phyloP scores from a whole-genome alignment of 192 early-diverging fungal genomes.

The Mycoemilia scoparia region DNA sequence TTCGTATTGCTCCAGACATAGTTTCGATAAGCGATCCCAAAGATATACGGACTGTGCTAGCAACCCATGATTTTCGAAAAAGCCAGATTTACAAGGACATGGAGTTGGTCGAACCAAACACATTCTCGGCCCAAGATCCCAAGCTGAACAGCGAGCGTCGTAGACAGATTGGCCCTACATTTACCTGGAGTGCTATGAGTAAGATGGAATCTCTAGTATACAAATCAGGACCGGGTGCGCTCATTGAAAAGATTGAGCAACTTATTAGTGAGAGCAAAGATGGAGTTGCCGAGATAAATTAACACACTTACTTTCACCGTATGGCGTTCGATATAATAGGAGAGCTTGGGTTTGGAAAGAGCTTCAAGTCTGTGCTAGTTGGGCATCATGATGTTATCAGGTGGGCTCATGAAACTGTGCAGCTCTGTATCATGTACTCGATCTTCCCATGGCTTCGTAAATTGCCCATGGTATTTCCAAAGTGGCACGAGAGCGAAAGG shows the following conservation, averaged over 20 bases:
- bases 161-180: slow-evolving; percentile 9
- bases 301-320: slow-evolving; percentile 15
- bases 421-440: slow-evolving; percentile 17
- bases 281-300: slow-evolving; percentile 5
- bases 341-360: slow-evolving; percentile 13
- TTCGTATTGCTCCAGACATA: slow-evolving; percentile 16
- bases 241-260: too few species aligned
- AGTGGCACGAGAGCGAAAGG: slow-evolving; percentile 2
- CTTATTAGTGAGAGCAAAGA: too few species aligned
- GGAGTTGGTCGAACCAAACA: slow-evolving; percentile 3
- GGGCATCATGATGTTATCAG: slow-evolving; percentile 10
- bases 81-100: slow-evolving; percentile 9
- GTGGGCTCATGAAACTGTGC: slow-evolving; percentile 4
- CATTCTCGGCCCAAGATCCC: slow-evolving; percentile 15
- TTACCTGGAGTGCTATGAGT: not conserved
- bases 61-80: slow-evolving; percentile 20
- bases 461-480: slow-evolving; percentile 4
- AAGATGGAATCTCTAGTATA: not conserved
- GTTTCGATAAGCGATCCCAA: slow-evolving; percentile 9
- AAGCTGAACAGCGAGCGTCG: slow-evolving; percentile 11
- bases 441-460: slow-evolving; percentile 18
- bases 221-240: too few species aligned
- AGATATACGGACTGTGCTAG: slow-evolving; percentile 9
- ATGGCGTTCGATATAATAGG: slow-evolving; percentile 20
- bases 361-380: slow-evolving; percentile 4